These are phyloP conservation scores for Calonectria pauciramosa DNA, from an alignment of 2,329 filamentous ascomycete genomes.

Conservation along the genomic window DNA sequence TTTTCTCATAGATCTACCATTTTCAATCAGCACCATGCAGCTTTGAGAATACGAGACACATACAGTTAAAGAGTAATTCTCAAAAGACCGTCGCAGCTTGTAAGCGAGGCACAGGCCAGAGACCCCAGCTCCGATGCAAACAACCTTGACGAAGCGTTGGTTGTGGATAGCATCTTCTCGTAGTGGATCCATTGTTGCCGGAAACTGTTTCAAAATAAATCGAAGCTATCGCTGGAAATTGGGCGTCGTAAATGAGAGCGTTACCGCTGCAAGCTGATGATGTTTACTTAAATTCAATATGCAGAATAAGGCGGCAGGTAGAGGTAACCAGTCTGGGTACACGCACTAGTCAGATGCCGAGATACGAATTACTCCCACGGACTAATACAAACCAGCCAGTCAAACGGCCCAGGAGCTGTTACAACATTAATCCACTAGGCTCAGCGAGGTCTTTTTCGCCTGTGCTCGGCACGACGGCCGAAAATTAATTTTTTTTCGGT, in stretches of 20 bases:
- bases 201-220: constrained; percentile 41
- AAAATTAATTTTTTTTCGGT: not conserved
- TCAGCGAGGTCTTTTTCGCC: not conserved
- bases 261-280: not conserved
- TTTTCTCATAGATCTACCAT: not conserved
- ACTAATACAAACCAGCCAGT: not conserved
- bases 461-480: not conserved
- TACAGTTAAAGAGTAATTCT: not conserved
- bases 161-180: constrained; percentile 29
- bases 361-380: not conserved
- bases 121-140: constrained; percentile 29
- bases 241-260: not conserved
- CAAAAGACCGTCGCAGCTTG: not conserved
- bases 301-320: not conserved
- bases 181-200: constrained; percentile 48
- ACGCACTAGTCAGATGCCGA: not conserved
- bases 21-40: not conserved
- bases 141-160: constrained; percentile 17
- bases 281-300: not conserved
- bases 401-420: not conserved
- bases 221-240: not conserved
- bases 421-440: not conserved
- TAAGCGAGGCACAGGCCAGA: constrained; percentile 28
- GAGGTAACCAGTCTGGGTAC: not conserved
- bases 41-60: not conserved